A percentile compares a stretch with the other conserved stretches of the same genome.
Conservation (phyloP, 257 asterid genomes). For the Penstemon barbatus region DNA sequence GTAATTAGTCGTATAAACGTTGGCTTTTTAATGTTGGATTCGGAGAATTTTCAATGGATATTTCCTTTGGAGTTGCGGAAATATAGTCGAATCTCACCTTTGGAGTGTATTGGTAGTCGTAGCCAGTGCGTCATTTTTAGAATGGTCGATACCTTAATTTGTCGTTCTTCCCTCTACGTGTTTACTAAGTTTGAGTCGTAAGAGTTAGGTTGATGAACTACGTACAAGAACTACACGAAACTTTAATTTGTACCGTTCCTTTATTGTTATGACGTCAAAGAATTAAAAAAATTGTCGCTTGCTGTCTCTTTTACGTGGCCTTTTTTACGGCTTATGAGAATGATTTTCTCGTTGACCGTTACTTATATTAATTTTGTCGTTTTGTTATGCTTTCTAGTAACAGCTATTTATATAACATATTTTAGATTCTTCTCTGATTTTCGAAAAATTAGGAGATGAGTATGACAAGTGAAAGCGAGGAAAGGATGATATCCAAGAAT, state of each 20-base stretch:
- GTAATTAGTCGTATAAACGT: not conserved
- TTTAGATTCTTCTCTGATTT: slow-evolving; percentile 1
- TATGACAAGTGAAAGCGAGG: slow-evolving; percentile 55
- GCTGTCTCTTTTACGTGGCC: slow-evolving; percentile 18
- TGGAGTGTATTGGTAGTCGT: not conserved
- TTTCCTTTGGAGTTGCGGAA: not conserved
- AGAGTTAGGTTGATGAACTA: not conserved
- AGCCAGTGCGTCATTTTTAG: not conserved
- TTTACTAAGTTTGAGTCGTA: slow-evolving; percentile 14
- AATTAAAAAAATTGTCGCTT: not conserved
- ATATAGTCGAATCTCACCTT: not conserved
- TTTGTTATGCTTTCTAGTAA: not conserved
- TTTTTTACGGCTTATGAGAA: not conserved
- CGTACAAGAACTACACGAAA: not conserved
- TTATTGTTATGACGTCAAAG: not conserved
- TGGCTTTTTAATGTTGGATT: not conserved
- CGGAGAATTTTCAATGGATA: not conserved
- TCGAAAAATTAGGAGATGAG: slow-evolving; percentile 36
- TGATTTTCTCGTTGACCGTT: not conserved
- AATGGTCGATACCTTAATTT: not conserved
- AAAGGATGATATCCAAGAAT: slow-evolving; percentile 39
- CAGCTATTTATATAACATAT: not conserved
- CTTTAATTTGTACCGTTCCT: not conserved
- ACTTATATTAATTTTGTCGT: not conserved
- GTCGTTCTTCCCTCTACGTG: not conserved